Evolutionary conservation across 495 filamentous ascomycete species (phyloP), one percentile per base, ranked within the genome.

Genomic region (Penicillium macrosclerotiorum): DNA sequence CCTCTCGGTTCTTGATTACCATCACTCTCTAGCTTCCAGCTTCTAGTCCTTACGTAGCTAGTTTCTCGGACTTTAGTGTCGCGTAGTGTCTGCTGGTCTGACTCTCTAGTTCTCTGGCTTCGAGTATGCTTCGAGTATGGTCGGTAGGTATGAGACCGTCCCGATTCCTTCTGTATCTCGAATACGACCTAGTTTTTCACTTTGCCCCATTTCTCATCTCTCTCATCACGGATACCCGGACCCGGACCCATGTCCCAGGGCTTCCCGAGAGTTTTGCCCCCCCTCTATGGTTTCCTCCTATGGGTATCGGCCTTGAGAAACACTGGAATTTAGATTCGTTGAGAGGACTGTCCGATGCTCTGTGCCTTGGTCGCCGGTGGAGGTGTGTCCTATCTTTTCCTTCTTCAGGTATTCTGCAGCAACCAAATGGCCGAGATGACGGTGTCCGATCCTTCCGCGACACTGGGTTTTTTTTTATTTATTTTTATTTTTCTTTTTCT

Each of bases 341-440:
- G 5, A 7, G 7, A n/a, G 5, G 34, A 34, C n/a, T n/a, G n/a
- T n/a, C n/a, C n/a, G n/a, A n/a, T n/a, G n/a, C n/a, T n/a, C n/a
- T n/a, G n/a, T n/a, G n/a, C n/a, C n/a, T n/a, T n/a, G n/a, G n/a
- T n/a, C n/a, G n/a, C n/a, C n/a, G n/a, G n/a, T n/a, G n/a, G n/a
- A n/a, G n/a, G 22, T 49, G 31, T 20, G 34, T 37, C 20, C 30
- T 41, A 14, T 42, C 34, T 26, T 50, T 54, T 46, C 36, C 45
- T 42, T 35, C 3, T 54, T 57, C 37, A 46, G 51, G 51, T 50
- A n/a, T 36, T 54, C 47, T 41, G 42, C 55, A 45, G 42, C 50
- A 45, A 41, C 41, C 35, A n/a, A n/a, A n/a, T n/a, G n/a, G 26
- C 37, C 31, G 40, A 49, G 34, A 44, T 38, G 45, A 20, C 43